phyloP scores from a whole-genome alignment of 305 asterid genomes.

The Ajuga reptans region DNA sequence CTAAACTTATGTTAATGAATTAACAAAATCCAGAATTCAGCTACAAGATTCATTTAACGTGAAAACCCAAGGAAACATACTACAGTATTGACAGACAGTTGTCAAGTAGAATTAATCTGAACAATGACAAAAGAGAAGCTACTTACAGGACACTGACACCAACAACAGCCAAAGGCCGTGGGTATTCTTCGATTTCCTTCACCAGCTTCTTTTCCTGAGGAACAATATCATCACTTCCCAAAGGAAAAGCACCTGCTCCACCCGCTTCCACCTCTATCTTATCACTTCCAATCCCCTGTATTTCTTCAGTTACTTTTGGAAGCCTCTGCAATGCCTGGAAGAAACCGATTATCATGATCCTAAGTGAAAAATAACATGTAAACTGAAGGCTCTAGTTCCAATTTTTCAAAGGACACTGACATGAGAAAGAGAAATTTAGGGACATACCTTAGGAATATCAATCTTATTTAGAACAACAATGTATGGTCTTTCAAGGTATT shows the following conservation, averaged over 20 bases:
- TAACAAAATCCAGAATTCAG: too few species aligned
- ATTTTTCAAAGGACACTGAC: neutral
- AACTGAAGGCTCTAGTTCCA: neutral
- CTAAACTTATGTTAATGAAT: neutral
- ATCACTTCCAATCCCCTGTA: conserved; percentile 55
- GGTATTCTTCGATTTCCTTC: conserved; percentile 77
- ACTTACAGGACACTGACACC: conserved; percentile 94
- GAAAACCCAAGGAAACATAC: too few species aligned
- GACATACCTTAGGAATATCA: conserved; percentile 68
- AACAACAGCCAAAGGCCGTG: conserved; percentile 67
- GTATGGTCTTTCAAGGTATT: conserved; percentile 80
- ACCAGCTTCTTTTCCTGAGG: conserved; percentile 29
- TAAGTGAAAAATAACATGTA: neutral
- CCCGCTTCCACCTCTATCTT: conserved; percentile 19
- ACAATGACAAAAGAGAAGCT: neutral
- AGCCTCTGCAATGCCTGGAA: conserved; percentile 64
- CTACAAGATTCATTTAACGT: too few species aligned
- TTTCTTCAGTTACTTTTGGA: conserved; percentile 51
- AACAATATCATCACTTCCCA: conserved; percentile 20
- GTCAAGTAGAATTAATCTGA: neutral
- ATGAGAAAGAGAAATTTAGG: neutral
- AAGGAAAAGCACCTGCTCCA: conserved; percentile 16
- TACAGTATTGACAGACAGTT: too few species aligned
- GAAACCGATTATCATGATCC: neutral
- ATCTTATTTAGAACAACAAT: conserved; percentile 80